A percentile compares a stretch with the other conserved stretches of the same genome.
Evolutionary conservation across 2,329 filamentous ascomycete species (phyloP).

Genomic region (Aureobasidium leucospermi): DNA sequence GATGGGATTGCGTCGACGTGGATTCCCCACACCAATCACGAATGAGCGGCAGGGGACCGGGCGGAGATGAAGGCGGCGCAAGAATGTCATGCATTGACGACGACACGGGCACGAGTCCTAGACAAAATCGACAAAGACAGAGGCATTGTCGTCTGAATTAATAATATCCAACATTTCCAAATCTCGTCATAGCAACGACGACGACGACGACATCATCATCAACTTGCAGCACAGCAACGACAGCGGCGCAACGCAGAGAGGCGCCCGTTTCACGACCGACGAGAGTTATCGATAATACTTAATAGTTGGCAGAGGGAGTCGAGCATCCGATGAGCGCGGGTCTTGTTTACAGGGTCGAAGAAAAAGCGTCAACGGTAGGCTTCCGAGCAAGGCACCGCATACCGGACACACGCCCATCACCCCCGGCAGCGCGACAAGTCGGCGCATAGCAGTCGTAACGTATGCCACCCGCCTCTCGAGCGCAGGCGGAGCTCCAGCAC

Average conservation of each 20-base stretch:
- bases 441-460: background rate
- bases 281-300: background rate
- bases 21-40: conserved; percentile 4
- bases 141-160: too few species aligned
- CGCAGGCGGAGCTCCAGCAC: conserved; percentile 29
- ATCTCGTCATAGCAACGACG: background rate
- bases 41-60: background rate
- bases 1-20: background rate
- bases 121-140: background rate
- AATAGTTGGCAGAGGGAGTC: background rate
- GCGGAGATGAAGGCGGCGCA: conserved; percentile 7
- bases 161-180: background rate
- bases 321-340: background rate
- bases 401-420: background rate
- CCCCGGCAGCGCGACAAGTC: background rate
- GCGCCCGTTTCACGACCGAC: background rate
- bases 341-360: background rate
- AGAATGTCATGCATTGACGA: conserved; percentile 5
- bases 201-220: background rate
- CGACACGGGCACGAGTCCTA: background rate
- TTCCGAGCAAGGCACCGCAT: background rate
- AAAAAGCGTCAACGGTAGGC: background rate
- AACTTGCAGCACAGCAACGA: background rate
- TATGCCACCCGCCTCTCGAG: conserved; percentile 28
- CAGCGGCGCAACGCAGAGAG: background rate